Evolutionary conservation across 352 stramenopile genomes (phyloP).

Genomic region (Phytopythium chamaehyphon): DNA sequence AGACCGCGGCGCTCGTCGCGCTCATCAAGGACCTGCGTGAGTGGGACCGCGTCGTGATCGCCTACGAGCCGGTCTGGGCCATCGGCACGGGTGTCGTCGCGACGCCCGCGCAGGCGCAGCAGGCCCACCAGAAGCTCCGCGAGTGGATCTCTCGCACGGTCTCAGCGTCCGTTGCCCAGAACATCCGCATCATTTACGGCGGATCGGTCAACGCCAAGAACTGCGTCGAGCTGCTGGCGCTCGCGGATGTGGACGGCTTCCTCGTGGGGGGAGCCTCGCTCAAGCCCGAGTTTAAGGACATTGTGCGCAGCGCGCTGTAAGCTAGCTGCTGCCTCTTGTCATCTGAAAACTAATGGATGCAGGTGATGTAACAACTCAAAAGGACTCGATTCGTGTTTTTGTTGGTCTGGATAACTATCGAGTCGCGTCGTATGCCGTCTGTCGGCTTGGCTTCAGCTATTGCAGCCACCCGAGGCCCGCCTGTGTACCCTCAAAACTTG

Average conservation of each 20-base stretch:
- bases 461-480: no score
- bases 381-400: no score
- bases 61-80: conserved; percentile 97
- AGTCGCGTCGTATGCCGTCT: no score
- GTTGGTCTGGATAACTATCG: no score
- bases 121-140: conserved; percentile 84
- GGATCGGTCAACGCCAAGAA: conserved; percentile 92
- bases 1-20: conserved; percentile 91
- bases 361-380: no score
- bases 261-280: conserved; percentile 93
- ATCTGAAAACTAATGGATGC: no score
- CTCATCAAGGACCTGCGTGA: conserved; percentile 81
- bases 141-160: conserved; percentile 74
- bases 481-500: conserved; percentile 7
- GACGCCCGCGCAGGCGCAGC: conserved; percentile 94
- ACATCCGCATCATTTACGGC: conserved; percentile 89
- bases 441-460: no score
- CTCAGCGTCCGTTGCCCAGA: conserved; percentile 55
- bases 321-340: background rate
- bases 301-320: conserved; percentile 70
- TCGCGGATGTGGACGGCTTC: conserved; percentile 90
- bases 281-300: conserved; percentile 90
- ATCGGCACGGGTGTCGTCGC: conserved; percentile 97
- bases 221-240: conserved; percentile 84
- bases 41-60: conserved; percentile 89